Base-by-base conservation (phyloP, 176 grass and related monocot species). In the Luzula sylvatica region DNA sequence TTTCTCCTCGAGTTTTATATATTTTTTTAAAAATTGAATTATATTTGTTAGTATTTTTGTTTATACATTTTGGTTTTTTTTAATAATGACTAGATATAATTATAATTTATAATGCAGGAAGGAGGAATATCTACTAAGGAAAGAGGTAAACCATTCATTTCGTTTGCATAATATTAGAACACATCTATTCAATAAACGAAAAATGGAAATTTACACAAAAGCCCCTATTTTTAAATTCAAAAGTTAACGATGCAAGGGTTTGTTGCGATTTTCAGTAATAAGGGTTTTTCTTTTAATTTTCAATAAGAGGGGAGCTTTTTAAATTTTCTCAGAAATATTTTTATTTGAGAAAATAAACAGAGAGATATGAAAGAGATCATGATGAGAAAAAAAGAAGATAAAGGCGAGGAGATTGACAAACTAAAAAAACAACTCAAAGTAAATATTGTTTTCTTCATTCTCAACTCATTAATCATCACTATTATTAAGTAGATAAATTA, bases 321-420 rank as follows among this genome's bases (percentile, higher is more conserved):
- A n/a, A n/a, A n/a, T n/a, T n/a, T n/a, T 35, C 9, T 1, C 0
- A 35, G 5, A 7, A 9, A n/a, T n/a, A 35, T 23, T 73, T 7
- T 29, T 73, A 47, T 64, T 22, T 20, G 52, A 19, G 50, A 26
- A 65, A 73, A 45, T 54, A 66, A 89, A 76, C 47, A 89, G 80
- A 81, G 83, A 89, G 80, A 89, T 56, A 83, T 89, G 41, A 70
- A 81, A 68, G 83, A 86, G 49, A 75, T 69, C 19, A 76, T 96
- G 52, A 61, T 60, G 66, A 27, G 59, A 51, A 73, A 65, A 39
- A 86, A 86, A 56, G 82, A 89, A 54, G 85, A 72, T 24, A 86
- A 77, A 82, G 74, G 58, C 4, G 92, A 77, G 42, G 81, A 86
- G 70, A 73, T 89, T 26, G 40, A 70, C 26, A 48, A 68, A 76